phyloP scores from a whole-genome alignment of 2,329 filamentous ascomycete species.

The Fusarium scirpi region DNA sequence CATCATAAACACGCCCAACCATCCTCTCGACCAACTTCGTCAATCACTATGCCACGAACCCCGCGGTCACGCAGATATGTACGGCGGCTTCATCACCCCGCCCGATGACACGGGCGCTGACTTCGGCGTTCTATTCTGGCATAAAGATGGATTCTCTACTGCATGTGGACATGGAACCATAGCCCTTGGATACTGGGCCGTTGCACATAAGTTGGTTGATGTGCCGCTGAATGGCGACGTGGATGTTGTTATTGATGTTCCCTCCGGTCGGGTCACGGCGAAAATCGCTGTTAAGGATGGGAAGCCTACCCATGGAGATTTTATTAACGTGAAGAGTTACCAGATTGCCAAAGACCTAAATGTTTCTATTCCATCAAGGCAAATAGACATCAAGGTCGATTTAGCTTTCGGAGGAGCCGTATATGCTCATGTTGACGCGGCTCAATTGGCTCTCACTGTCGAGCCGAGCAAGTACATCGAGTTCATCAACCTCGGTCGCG shows the following conservation, averaged over 20 bases:
- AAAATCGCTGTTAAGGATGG: neutral
- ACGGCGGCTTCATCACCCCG: conserved; percentile 43
- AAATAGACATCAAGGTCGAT: neutral
- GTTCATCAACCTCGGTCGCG: conserved; percentile 35
- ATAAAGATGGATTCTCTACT: conserved; percentile 48
- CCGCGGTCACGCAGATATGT: conserved; percentile 42
- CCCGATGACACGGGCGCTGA: conserved; percentile 39
- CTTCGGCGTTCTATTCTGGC: conserved; percentile 47
- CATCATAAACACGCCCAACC: neutral
- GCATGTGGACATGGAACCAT: conserved; percentile 47
- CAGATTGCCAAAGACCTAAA: conserved; percentile 16
- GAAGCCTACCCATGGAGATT: conserved; percentile 21
- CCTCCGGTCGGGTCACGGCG: conserved; percentile 26
- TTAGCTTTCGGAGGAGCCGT: conserved; percentile 31
- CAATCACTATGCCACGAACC: conserved; percentile 38
- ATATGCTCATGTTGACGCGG: conserved; percentile 25
- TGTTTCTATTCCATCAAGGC: neutral
- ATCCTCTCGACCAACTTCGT: conserved; percentile 27
- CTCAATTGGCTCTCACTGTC: conserved; percentile 21
- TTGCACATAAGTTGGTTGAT: conserved; percentile 11
- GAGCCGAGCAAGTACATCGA: conserved; percentile 11
- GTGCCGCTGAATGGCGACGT: neutral
- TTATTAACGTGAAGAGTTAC: conserved; percentile 38
- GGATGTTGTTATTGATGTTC: conserved; percentile 37
- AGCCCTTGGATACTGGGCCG: conserved; percentile 46